Conservation (phyloP, 2,329 filamentous ascomycete species). For the Hysterium pulicare region DNA sequence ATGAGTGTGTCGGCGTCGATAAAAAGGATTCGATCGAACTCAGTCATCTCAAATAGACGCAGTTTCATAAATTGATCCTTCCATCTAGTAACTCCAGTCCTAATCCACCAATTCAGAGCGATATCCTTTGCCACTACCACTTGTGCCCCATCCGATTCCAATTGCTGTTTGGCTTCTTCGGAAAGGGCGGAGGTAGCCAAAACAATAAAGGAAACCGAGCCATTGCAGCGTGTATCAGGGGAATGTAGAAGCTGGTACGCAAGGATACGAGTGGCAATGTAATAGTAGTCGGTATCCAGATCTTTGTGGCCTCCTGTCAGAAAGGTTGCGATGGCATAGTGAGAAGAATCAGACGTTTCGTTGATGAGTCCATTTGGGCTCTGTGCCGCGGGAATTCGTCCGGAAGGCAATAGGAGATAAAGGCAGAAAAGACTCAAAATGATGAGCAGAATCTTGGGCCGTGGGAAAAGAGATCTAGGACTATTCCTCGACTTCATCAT, state of each 20-base stretch:
- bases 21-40: constrained; percentile 44
- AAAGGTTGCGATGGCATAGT: constrained; percentile 38
- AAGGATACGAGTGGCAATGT: constrained; percentile 37
- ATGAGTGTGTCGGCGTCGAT: constrained; percentile 45
- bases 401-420: too few species aligned
- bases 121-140: constrained; percentile 38
- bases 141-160: constrained; percentile 39
- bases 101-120: constrained; percentile 32
- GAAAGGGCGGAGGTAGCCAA: constrained; percentile 26
- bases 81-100: constrained; percentile 38
- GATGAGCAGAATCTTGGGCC: too few species aligned
- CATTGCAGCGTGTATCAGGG: constrained; percentile 30
- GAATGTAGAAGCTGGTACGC: constrained; percentile 43
- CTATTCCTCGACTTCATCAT: too few species aligned
- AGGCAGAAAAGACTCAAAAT: too few species aligned
- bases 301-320: constrained; percentile 27
- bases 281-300: constrained; percentile 36
- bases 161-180: constrained; percentile 18
- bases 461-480: too few species aligned
- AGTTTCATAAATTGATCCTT: constrained; percentile 46
- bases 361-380: constrained; percentile 12
- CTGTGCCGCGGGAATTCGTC: too few species aligned
- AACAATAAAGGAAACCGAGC: constrained; percentile 37
- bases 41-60: constrained; percentile 39
- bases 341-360: constrained; percentile 7